Conservation (phyloP, 768 basidiomycete genomes). For the Hericium rajendrae region DNA sequence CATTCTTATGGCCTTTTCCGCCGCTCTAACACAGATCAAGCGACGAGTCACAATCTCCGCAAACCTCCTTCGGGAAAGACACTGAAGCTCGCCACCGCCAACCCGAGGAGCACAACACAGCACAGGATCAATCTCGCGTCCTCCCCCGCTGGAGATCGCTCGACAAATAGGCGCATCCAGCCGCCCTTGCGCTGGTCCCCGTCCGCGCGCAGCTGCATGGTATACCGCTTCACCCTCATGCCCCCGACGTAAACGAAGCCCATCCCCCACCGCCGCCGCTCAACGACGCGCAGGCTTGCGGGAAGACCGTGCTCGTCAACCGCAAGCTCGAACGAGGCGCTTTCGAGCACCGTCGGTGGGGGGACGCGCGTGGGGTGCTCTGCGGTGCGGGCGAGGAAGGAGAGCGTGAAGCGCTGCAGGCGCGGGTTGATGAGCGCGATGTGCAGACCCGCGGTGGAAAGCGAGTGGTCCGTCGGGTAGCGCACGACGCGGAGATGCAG, state of each 20-base stretch:
- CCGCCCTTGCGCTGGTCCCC: conserved; percentile 6
- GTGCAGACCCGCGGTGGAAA: conserved; percentile 47
- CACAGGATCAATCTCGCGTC: conserved; percentile 8
- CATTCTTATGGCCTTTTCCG: too few species aligned
- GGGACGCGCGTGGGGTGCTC: conserved; percentile 25
- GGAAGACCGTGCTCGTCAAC: conserved; percentile 12
- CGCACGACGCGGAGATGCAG: conserved; percentile 58
- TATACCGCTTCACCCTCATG: background rate
- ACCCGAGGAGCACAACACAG: conserved; percentile 1
- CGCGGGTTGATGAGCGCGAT: conserved; percentile 62
- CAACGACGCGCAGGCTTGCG: conserved; percentile 7
- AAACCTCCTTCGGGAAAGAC: background rate
- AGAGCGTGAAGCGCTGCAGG: conserved; percentile 51
- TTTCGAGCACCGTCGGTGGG: background rate
- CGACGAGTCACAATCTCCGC: background rate
- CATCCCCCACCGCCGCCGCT: background rate
- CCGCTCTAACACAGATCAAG: too few species aligned
- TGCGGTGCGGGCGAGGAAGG: conserved; percentile 45
- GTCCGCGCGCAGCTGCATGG: conserved; percentile 8
- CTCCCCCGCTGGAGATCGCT: conserved; percentile 12
- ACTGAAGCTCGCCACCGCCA: conserved; percentile 9
- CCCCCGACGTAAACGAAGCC: background rate
- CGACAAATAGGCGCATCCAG: conserved; percentile 3
- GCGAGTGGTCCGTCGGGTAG: conserved; percentile 53
- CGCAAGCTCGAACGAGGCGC: conserved; percentile 9